Evolutionary conservation across 2,329 filamentous ascomycete species (phyloP), one percentile per base, ranked within the genome.

Genomic region (Chaetomiaceae sp.): DNA sequence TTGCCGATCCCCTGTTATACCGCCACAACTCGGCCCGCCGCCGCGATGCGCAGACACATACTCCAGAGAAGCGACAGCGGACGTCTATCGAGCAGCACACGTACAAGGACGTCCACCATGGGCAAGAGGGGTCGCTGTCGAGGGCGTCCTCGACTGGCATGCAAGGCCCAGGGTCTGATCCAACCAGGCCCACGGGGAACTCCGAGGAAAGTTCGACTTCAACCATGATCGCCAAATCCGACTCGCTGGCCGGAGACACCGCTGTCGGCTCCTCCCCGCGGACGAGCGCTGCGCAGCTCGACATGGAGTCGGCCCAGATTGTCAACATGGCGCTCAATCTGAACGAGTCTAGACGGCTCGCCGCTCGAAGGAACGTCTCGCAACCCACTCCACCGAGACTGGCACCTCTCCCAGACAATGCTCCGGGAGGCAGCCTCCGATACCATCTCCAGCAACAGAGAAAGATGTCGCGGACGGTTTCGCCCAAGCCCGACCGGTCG

Each of bases 301-400:
- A 90, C 62, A 78, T 87, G 55, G 91, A 96, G 64, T 87, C 91
- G 7, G 82, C 86, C 4, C 89, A 96, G 68, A 95, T 97, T 58
- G 90, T 97, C 37, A 90, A 90, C 64, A 88, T 97, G 80, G 92
- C 92, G 1, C 72, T 97, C 61, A 94, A 86, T 59, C 71, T 97
- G 45, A 95, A 88, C 72, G 90, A 96, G 69, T 89, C 86, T 64
- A 82, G 84, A 59, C 82, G 82, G 65, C 78, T 77, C 70, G 87
- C 75, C 56, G 82, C 73, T 68, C 80, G 75, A 69, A 79, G 73
- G 69, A 83, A 66, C 67, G 78, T 69, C 60, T 81, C 64, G 51
- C 81, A 66, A 65, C 79, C 68, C 51, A 73, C 72, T 32, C 80
- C 71, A 27, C 80, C 74, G 42, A 74, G 71, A 36, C 72, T 78